Base-by-base conservation (phyloP, 495 filamentous ascomycete genomes). In the Lentithecium fluviatile region DNA sequence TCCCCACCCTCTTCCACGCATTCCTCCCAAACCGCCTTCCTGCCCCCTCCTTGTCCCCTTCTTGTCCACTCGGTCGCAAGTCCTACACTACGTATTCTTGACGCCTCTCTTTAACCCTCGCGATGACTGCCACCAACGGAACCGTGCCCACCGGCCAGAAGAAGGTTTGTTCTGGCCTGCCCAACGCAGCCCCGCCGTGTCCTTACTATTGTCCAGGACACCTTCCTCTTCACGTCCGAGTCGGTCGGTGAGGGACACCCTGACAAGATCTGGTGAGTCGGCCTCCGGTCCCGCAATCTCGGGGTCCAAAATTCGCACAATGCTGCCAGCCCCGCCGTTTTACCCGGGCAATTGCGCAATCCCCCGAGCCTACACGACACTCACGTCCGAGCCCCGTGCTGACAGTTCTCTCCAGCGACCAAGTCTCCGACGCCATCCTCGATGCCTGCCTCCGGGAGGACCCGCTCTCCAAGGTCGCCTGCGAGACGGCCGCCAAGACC, bases 151-250 rank as follows among this genome's bases (percentile, higher is more conserved):
- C 64, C 72, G 77, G 73, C 77, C 79, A 68, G 81, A 84, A 64
- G 69, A 61, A 68, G 60, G 60, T 68, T 42, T 6, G 6, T 38
- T 50, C 17, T 24, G 24, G 2, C 32, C 10, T 15, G 23, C 5
- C 34, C 25, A 46, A 7, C 38, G 3, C 52, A 13, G 49, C 49
- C 25, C 24, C 45, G n/a, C 26, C 23, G 0, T 45, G 42, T 29
- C 38, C 36, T 46, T 47, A 60, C 40, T 24, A 17, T 19, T 37
- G 20, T 29, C 15, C 42, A 80, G 68, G 86, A 83, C 64, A 94
- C 89, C 68, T 97, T 96, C 83, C 86, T 97, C 68, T 98, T 98
- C 88, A 98, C 93, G 76, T 98, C 93, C 76, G 94, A 98, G 79
- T 96, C 91, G 40, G 94, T 98, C 70, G 93, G 93, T 73, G 91